Evolutionary conservation across 1,284 basidiomycete species (phyloP), one percentile per base, ranked within the genome.

Genomic region (Wallemia hederae): DNA sequence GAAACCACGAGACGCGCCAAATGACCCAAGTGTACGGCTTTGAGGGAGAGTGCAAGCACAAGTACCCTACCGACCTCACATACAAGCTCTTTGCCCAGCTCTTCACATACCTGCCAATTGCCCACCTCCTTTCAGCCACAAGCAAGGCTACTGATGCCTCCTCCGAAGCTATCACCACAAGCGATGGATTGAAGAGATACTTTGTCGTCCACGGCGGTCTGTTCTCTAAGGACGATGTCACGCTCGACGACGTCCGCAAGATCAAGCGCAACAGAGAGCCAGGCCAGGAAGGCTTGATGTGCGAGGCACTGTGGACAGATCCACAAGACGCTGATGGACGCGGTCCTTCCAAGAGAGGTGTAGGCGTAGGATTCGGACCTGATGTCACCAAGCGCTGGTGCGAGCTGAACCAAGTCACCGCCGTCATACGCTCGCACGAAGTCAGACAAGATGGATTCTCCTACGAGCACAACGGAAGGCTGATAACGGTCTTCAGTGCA

Each of bases 181-280:
- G 82, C 1, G 75, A 85, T 61, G 88, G 88, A 15, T 70, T 75
- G 60, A 94, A 91, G 70, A 81, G 91, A 29, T 97, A 83, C 74
- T 96, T 97, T 67, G 81, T 98, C 64, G 88, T 94, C 1, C 94
- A 99, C 68, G 90, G 90, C 26, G 94, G 94, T 14, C 77, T 97
- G 15, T 97, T 97, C 74, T 89, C 86, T 71, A 85, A 85, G 68
- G 94, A 98, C 68, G 83, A 79, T 55, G 87, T 98, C 11, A 88
- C 85, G 2, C 74, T 99, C 26, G 89, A 94, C 27, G 90, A 97
- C 63, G 82, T 99, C 65, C 78, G 81, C 34, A 84, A 85, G 69
- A 82, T 98, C 63, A 79, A 85, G 63, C 80, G 91, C 61, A 86
- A 87, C 26, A 77, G 78, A 63, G 91, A 98, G 71, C 94, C 94